Conservation (phyloP, 257 asterid genomes). For the Verbascum thapsus region DNA sequence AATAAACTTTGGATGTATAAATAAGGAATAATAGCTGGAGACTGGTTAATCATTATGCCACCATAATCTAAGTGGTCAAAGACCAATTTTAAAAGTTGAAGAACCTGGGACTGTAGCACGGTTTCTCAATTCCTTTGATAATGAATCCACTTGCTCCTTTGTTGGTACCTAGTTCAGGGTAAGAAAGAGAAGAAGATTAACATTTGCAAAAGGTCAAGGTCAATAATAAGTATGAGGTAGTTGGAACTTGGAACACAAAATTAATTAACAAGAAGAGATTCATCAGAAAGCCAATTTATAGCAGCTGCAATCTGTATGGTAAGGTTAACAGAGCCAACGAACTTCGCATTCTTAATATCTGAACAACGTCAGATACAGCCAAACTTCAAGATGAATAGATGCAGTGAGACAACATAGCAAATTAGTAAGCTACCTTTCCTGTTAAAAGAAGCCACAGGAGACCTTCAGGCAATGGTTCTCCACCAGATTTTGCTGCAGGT, state of each 20-base stretch:
- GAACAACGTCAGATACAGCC: background rate
- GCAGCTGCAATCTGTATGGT: no score
- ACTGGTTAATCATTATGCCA: background rate
- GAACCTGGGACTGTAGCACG: conserved; percentile 95
- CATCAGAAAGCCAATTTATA: background rate
- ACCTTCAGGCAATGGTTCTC: conserved; percentile 99
- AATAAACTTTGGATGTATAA: background rate
- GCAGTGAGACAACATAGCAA: conserved; percentile 4
- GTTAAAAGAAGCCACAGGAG: conserved; percentile 98
- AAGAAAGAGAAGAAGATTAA: conserved; percentile 14
- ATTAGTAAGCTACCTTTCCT: conserved; percentile 68
- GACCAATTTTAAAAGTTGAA: conserved; percentile 31
- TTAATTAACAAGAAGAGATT: background rate
- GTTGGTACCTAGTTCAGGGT: conserved; percentile 73
- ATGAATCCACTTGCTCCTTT: conserved; percentile 84
- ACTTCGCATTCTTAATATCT: background rate
- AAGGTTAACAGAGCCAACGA: background rate
- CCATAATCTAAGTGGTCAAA: conserved; percentile 22
- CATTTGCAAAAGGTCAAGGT: conserved; percentile 11
- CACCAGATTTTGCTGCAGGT: conserved; percentile 88
- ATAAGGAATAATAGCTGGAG: background rate
- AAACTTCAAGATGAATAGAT: background rate
- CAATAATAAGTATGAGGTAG: conserved; percentile 2
- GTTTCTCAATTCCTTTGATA: conserved; percentile 79
- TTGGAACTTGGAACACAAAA: background rate